phyloP scores from a whole-genome alignment of 2,329 filamentous ascomycete genomes.

The Hymenoscyphus scutula region DNA sequence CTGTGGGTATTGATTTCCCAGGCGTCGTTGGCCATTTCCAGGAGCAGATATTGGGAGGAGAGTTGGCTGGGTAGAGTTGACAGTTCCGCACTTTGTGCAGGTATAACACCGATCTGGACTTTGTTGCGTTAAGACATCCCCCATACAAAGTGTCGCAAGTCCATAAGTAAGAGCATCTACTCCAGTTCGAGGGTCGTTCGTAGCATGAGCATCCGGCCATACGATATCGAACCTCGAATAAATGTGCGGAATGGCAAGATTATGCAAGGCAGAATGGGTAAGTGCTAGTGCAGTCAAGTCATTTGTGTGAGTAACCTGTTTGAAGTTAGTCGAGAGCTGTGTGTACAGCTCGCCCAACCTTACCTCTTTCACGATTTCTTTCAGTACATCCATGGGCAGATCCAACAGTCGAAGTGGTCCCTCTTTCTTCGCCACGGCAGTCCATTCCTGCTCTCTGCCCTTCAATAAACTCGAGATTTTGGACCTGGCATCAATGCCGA shows the following conservation, averaged over 20 bases:
- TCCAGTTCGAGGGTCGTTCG: conserved; percentile 64
- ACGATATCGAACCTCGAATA: conserved; percentile 87
- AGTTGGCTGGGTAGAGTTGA: conserved; percentile 29
- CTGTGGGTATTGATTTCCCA: conserved; percentile 73
- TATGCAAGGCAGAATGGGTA: conserved; percentile 74
- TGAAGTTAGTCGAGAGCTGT: background rate
- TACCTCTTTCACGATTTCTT: conserved; percentile 77
- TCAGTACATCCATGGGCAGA: conserved; percentile 74
- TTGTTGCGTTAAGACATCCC: conserved; percentile 52
- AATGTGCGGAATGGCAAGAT: conserved; percentile 72
- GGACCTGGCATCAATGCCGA: conserved; percentile 28
- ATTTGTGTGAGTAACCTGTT: conserved; percentile 74
- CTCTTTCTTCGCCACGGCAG: conserved; percentile 58
- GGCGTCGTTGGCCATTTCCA: conserved; percentile 41
- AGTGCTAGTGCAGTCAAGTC: conserved; percentile 76
- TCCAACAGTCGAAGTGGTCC: conserved; percentile 66
- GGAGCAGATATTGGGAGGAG: conserved; percentile 24
- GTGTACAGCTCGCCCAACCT: conserved; percentile 25
- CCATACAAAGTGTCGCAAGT: conserved; percentile 74
- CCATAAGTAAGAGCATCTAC: conserved; percentile 84
- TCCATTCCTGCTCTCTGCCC: conserved; percentile 63
- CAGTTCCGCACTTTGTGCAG: conserved; percentile 36
- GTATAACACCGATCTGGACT: conserved; percentile 25
- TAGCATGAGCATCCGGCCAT: conserved; percentile 71
- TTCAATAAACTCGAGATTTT: conserved; percentile 47